These are phyloP conservation scores for Meyerozyma sp. DNA, from an alignment of 1,139 yeast species.

Conservation along the genomic window DNA sequence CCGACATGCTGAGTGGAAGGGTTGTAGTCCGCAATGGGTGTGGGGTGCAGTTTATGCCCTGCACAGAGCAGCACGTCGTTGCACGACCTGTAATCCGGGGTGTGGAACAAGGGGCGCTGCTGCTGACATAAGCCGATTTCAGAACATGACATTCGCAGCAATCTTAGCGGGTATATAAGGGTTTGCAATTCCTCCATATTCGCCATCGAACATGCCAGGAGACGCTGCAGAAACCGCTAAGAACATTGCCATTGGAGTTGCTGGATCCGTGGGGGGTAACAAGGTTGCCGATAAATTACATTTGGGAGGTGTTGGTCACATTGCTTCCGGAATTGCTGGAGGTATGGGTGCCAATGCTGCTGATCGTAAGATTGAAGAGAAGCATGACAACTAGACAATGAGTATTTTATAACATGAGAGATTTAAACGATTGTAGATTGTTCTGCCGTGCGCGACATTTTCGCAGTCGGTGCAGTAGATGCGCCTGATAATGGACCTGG, in stretches of 20 bases:
- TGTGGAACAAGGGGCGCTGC: not conserved
- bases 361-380: slow-evolving; percentile 25
- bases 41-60: not conserved
- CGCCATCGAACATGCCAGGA: not conserved
- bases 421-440: no score
- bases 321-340: slow-evolving; percentile 30
- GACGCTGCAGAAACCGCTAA: slow-evolving; percentile 15
- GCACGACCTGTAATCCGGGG: not conserved
- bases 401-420: not conserved
- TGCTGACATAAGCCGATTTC: not conserved
- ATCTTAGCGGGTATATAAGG: not conserved
- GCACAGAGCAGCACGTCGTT: not conserved
- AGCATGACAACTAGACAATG: slow-evolving; percentile 4
- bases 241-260: slow-evolving; percentile 24
- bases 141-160: not conserved
- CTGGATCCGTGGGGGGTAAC: slow-evolving; percentile 28
- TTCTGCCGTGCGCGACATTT: not conserved
- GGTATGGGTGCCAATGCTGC: slow-evolving; percentile 27
- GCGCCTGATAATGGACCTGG: not conserved
- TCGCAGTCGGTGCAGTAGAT: not conserved
- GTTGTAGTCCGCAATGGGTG: not conserved
- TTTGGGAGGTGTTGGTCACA: slow-evolving; percentile 30
- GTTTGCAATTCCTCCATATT: not conserved
- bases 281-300: slow-evolving; percentile 32
- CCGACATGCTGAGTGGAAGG: not conserved